phyloP scores from a whole-genome alignment of 164 flowering plant species.

The Sedum album region DNA sequence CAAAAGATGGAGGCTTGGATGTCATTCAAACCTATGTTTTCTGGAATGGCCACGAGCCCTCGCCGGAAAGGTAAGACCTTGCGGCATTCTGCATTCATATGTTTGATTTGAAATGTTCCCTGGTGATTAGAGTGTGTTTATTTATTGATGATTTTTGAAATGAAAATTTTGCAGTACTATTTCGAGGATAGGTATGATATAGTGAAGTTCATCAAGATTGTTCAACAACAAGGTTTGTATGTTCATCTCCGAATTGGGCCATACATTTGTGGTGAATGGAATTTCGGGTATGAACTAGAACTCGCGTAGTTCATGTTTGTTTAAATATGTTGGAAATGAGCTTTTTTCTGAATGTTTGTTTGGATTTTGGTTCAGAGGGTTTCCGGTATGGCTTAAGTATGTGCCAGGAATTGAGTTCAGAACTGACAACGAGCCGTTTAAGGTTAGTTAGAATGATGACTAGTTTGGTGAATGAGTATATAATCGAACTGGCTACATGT shows the following conservation, averaged over 20 bases:
- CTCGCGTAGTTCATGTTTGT: background rate
- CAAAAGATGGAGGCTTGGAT: constrained; percentile 81
- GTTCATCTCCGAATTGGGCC: constrained; percentile 83
- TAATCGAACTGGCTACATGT: background rate
- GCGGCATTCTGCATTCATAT: too few species aligned
- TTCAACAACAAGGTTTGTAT: constrained; percentile 69
- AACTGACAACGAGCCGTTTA: constrained; percentile 48
- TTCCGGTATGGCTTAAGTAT: constrained; percentile 53
- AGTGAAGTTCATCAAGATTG: constrained; percentile 62
- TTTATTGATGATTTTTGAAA: background rate
- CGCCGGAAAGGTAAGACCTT: constrained; percentile 41
- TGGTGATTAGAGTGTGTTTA: too few species aligned
- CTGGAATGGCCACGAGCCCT: constrained; percentile 85
- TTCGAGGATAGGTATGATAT: constrained; percentile 72
- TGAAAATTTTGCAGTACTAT: constrained; percentile 55
- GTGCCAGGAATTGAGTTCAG: constrained; percentile 48
- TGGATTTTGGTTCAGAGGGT: constrained; percentile 38
- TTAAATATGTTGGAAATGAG: background rate
- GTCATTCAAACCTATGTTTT: constrained; percentile 77
- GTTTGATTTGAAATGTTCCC: too few species aligned
- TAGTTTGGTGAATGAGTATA: constrained; percentile 39
- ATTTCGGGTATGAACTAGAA: constrained; percentile 47
- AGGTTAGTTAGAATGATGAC: constrained; percentile 41
- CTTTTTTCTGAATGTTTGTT: background rate
- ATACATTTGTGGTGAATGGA: constrained; percentile 83